A percentile compares a stretch with the other conserved stretches of the same genome.
Evolutionary conservation across 805 yeast species (phyloP).

Genomic region (Candida ulmi): DNA sequence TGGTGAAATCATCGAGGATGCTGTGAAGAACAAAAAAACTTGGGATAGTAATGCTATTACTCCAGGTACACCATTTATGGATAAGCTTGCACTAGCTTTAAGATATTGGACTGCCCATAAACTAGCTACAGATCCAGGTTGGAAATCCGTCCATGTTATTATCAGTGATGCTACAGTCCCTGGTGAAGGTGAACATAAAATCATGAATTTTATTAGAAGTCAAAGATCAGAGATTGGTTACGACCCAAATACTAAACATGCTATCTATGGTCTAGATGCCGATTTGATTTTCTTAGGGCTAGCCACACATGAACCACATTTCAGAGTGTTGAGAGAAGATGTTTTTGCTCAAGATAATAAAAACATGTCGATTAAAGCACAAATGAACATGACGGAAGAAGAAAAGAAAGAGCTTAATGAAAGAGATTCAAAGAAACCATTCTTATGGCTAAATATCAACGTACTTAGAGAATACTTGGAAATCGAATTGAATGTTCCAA

Average conservation of each 20-base stretch:
- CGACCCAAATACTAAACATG: conserved; percentile 91
- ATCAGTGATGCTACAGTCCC: conserved; percentile 96
- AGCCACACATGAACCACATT: conserved; percentile 98
- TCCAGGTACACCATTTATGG: conserved; percentile 99
- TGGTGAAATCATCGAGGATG: conserved; percentile 70
- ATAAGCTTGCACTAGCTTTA: conserved; percentile 71
- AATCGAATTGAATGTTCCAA: conserved; percentile 70
- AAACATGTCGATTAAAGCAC: conserved; percentile 41
- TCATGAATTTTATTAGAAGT: conserved; percentile 90
- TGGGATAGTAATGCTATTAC: conserved; percentile 98
- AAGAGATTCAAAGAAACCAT: conserved; percentile 60
- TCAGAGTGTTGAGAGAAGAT: conserved; percentile 89
- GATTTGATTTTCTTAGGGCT: conserved; percentile 93
- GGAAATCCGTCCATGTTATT: conserved; percentile 85
- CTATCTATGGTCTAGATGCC: conserved; percentile 96
- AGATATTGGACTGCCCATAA: conserved; percentile 93
- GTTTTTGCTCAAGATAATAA: conserved; percentile 69
- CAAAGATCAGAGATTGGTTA: conserved; percentile 85
- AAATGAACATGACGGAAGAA: conserved; percentile 54
- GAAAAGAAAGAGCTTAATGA: conserved; percentile 34
- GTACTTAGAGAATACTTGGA: conserved; percentile 84
- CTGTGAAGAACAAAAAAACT: conserved; percentile 64
- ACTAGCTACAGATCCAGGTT: conserved; percentile 83
- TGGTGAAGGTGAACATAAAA: conserved; percentile 99
- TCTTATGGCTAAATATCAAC: conserved; percentile 88